Conservation (phyloP, 768 basidiomycete genomes). For the Bullera alba region DNA sequence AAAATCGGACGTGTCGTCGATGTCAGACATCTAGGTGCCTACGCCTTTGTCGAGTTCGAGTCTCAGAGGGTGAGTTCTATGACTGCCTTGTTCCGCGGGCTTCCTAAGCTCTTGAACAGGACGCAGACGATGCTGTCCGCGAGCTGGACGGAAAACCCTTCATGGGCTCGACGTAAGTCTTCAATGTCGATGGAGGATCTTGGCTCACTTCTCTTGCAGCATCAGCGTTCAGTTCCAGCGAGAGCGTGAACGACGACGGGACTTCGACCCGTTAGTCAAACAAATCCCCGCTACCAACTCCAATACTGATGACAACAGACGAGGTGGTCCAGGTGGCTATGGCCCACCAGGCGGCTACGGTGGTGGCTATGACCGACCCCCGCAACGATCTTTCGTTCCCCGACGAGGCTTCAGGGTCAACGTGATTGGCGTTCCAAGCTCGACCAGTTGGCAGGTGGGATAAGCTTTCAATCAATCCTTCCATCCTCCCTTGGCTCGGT, state of each 20-base stretch:
- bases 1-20: slow-evolving; percentile 82
- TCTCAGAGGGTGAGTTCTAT: slow-evolving; percentile 59
- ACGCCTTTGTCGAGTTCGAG: slow-evolving; percentile 96
- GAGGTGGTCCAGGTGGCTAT: no score
- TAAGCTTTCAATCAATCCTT: slow-evolving; percentile 41
- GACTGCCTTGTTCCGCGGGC: background rate
- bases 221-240: slow-evolving; percentile 96
- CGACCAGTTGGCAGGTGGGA: slow-evolving; percentile 98
- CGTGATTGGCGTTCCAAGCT: slow-evolving; percentile 81
- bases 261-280: slow-evolving; percentile 54
- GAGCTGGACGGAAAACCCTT: slow-evolving; percentile 82
- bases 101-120: slow-evolving; percentile 50
- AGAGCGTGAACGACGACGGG: slow-evolving; percentile 72
- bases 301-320: no score
- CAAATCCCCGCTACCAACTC: slow-evolving; percentile 10
- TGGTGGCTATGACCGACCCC: background rate
- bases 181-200: background rate
- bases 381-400: slow-evolving; percentile 13
- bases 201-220: slow-evolving; percentile 48
- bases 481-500: background rate
- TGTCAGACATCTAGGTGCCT: slow-evolving; percentile 92
- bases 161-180: slow-evolving; percentile 69
- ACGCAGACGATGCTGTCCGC: slow-evolving; percentile 86
- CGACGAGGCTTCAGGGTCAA: slow-evolving; percentile 55
- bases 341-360: background rate